These are phyloP conservation scores for Barbarea vulgaris DNA, from an alignment of 345 rosid species.

Conservation along the genomic window DNA sequence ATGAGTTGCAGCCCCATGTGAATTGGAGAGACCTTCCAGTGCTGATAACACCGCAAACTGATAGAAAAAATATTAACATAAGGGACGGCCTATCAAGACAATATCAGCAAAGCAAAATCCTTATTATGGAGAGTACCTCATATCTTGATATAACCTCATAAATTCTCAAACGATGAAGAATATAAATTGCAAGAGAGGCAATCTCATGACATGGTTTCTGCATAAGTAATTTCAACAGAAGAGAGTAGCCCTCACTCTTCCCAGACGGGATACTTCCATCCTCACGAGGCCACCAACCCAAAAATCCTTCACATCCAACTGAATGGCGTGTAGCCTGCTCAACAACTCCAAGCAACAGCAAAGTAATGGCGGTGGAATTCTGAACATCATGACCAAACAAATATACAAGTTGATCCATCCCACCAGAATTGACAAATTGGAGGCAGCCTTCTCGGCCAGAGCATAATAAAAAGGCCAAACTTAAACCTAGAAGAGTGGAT, in stretches of 20 bases:
- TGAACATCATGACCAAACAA: conserved; percentile 52
- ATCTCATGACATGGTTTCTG: conserved; percentile 84
- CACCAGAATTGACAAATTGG: conserved; percentile 81
- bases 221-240: conserved; percentile 73
- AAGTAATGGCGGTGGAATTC: conserved; percentile 56
- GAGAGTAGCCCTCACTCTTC: conserved; percentile 74
- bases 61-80: conserved; percentile 28
- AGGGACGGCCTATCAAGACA: conserved; percentile 15
- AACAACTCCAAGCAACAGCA: conserved; percentile 74
- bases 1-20: conserved; percentile 42
- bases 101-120: neutral
- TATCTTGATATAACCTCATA: conserved; percentile 92
- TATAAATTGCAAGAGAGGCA: conserved; percentile 73
- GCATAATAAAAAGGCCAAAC: conserved; percentile 76
- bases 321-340: conserved; percentile 94
- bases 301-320: conserved; percentile 87
- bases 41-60: conserved; percentile 76
- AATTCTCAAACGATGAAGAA: conserved; percentile 84
- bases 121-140: conserved; percentile 58
- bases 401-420: conserved; percentile 70
- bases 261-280: conserved; percentile 74
- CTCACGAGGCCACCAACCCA: conserved; percentile 99
- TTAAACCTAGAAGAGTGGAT: conserved; percentile 67
- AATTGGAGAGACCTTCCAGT: conserved; percentile 58
- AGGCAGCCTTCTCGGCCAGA: conserved; percentile 91